Conservation (phyloP, 2,329 filamentous ascomycete species). For the Ambrosiella xylebori region DNA sequence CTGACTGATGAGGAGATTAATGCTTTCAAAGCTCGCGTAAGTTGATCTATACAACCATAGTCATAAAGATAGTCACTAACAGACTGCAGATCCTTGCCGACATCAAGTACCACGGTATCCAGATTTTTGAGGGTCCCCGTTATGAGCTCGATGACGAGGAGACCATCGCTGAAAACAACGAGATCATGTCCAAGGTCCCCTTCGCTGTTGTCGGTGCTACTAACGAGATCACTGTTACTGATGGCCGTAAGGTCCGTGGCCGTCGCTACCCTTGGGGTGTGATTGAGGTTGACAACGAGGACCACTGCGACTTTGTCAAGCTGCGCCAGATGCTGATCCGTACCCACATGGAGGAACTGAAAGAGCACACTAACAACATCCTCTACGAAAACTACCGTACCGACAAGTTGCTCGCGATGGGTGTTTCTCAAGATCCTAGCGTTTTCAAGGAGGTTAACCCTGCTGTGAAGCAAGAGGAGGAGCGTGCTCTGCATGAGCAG, state of each 20-base stretch:
- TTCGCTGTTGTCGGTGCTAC: conserved; percentile 97
- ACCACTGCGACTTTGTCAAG: conserved; percentile 99
- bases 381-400: conserved; percentile 99
- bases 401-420: conserved; percentile 97
- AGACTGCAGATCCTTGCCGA: conserved; percentile 69
- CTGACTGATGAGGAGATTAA: conserved; percentile 91
- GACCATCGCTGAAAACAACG: conserved; percentile 98
- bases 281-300: conserved; percentile 98
- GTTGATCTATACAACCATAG: conserved; percentile 22
- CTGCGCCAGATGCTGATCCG: conserved; percentile 99
- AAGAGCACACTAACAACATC: conserved; percentile 98
- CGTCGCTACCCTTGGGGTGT: conserved; percentile 96
- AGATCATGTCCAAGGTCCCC: conserved; percentile 99
- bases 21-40: conserved; percentile 88
- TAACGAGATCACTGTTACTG: conserved; percentile 74
- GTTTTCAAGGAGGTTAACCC: conserved; percentile 99
- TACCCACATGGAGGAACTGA: conserved; percentile 99
- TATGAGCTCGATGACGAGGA: conserved; percentile 99
- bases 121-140: conserved; percentile 96
- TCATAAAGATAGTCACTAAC: conserved; percentile 12
- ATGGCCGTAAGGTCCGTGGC: conserved; percentile 89
- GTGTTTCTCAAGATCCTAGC: conserved; percentile 92
- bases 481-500: conserved; percentile 93
- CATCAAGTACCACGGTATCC: conserved; percentile 91
- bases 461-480: conserved; percentile 98